Evolutionary conservation across 2,329 filamentous ascomycete genomes (phyloP).

Genomic region (Monosporascus sp.): DNA sequence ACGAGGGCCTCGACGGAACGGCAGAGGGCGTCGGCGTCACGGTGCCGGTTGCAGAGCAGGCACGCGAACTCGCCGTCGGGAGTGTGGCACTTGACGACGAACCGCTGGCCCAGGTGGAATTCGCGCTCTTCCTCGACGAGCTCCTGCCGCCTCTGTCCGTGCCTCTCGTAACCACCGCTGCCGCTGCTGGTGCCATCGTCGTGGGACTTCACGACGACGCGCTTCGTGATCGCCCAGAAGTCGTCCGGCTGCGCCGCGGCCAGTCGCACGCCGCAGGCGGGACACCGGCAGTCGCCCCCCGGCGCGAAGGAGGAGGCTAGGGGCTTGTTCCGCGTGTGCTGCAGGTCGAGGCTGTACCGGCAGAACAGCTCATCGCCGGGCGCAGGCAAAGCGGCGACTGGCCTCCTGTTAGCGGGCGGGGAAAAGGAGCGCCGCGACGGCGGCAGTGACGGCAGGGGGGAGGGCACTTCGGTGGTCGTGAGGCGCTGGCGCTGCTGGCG

Average conservation of each 20-base stretch:
- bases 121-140: conserved; percentile 22
- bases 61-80: conserved; percentile 27
- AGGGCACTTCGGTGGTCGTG: conserved; percentile 1
- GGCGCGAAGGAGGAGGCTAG: conserved; percentile 16
- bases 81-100: conserved; percentile 33
- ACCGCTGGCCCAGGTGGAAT: conserved; percentile 28
- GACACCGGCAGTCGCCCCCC: conserved; percentile 19
- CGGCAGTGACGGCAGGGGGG: background rate
- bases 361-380: conserved; percentile 25
- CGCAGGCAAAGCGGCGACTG: background rate
- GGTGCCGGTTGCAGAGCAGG: conserved; percentile 23
- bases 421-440: conserved; percentile 4
- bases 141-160: conserved; percentile 2
- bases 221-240: conserved; percentile 24
- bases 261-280: conserved; percentile 19
- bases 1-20: conserved; percentile 24
- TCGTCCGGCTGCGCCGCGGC: conserved; percentile 19
- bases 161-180: no score
- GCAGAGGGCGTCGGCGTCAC: conserved; percentile 24
- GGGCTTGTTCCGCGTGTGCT: conserved; percentile 18
- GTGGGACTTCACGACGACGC: conserved; percentile 3
- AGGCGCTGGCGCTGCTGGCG: conserved; percentile 29
- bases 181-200: background rate
- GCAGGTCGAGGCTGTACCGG: conserved; percentile 24
- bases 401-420: background rate